Conservation (phyloP, 2,329 filamentous ascomycete genomes). For the Myotisia sp. region DNA sequence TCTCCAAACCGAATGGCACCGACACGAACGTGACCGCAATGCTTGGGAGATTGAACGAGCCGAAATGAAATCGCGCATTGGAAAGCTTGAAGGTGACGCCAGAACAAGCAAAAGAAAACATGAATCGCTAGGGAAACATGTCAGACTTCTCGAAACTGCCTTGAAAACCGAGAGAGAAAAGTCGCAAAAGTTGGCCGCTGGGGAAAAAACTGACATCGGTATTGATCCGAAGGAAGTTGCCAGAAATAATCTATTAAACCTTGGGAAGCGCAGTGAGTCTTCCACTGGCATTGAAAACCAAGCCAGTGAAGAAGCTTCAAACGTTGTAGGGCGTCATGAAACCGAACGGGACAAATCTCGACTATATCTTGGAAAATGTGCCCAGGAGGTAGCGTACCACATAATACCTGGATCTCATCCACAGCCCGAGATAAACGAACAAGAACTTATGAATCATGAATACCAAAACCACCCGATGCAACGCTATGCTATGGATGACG, state of each 20-base stretch:
- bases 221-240: conserved; percentile 33
- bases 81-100: conserved; percentile 78
- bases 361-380: conserved; percentile 49
- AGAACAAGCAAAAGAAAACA: conserved; percentile 77
- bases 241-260: conserved; percentile 30
- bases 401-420: conserved; percentile 51
- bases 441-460: conserved; percentile 29
- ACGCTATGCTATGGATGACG: conserved; percentile 22
- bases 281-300: conserved; percentile 39
- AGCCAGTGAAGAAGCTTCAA: conserved; percentile 26
- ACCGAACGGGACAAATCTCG: conserved; percentile 48
- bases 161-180: conserved; percentile 69
- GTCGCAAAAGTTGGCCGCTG: conserved; percentile 40
- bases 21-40: conserved; percentile 92
- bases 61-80: conserved; percentile 97
- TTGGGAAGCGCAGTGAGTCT: conserved; percentile 26
- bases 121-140: conserved; percentile 78
- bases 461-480: conserved; percentile 39
- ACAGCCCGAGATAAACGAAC: conserved; percentile 37
- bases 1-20: conserved; percentile 97
- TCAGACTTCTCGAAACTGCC: conserved; percentile 75
- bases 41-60: conserved; percentile 98
- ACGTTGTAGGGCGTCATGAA: conserved; percentile 39
- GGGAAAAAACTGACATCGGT: conserved; percentile 35
- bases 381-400: conserved; percentile 55